Evolutionary conservation across 2,329 filamentous ascomycete species (phyloP).

Genomic region (Cadophora sp.): DNA sequence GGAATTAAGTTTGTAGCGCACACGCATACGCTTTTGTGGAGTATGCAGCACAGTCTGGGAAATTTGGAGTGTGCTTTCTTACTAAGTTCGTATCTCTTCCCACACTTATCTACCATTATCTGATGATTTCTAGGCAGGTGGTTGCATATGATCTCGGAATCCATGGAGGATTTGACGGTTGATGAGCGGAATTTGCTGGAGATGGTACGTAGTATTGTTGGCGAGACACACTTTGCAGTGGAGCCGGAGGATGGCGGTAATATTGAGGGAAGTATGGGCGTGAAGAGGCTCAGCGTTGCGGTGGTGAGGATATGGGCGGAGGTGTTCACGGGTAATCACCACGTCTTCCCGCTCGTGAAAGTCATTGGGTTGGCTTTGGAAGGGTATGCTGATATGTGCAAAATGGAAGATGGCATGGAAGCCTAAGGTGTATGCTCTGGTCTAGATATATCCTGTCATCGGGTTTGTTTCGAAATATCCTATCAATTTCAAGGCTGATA

Average conservation of each 20-base stretch:
- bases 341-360: slow-evolving; percentile 66
- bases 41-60: slow-evolving; percentile 65
- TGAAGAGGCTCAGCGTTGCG: slow-evolving; percentile 62
- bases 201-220: slow-evolving; percentile 63
- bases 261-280: slow-evolving; percentile 45
- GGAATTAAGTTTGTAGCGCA: slow-evolving; percentile 68
- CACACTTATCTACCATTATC: not conserved
- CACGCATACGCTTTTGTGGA: slow-evolving; percentile 67
- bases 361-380: slow-evolving; percentile 62
- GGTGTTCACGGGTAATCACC: slow-evolving; percentile 66
- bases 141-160: slow-evolving; percentile 18
- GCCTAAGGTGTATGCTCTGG: not conserved
- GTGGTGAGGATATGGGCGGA: slow-evolving; percentile 67
- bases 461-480: too few species aligned
- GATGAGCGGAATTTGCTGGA: slow-evolving; percentile 63
- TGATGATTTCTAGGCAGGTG: slow-evolving; percentile 19
- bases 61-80: slow-evolving; percentile 68
- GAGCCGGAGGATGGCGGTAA: slow-evolving; percentile 53
- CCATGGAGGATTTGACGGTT: slow-evolving; percentile 51
- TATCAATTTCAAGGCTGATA: too few species aligned
- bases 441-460: too few species aligned
- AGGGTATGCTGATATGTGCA: slow-evolving; percentile 17
- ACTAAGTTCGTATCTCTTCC: slow-evolving; percentile 56
- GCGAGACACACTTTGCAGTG: slow-evolving; percentile 68
- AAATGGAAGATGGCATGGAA: slow-evolving; percentile 11